Evolutionary conservation across 768 basidiomycete species (phyloP).

Genomic region (Amanita rubescens): DNA sequence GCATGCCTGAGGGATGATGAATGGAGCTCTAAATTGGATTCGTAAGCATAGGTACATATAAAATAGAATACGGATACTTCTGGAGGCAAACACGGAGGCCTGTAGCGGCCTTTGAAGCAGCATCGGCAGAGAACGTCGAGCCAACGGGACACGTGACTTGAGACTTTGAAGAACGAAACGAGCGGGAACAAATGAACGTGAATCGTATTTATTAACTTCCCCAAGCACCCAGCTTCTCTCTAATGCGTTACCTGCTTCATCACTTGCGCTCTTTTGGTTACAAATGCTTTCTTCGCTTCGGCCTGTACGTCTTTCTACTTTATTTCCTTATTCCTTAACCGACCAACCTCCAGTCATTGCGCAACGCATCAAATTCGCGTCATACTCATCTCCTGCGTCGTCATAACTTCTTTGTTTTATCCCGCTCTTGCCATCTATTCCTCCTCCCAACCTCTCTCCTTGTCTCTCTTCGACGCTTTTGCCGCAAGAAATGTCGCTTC

Average conservation of each 20-base stretch:
- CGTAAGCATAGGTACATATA: background rate
- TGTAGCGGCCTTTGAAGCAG: background rate
- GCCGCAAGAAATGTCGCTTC: slow-evolving; percentile 45
- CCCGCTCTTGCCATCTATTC: slow-evolving; percentile 85
- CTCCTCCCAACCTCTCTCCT: slow-evolving; percentile 60
- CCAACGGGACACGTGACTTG: background rate
- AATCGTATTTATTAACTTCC: background rate
- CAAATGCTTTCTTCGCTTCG: slow-evolving; percentile 63
- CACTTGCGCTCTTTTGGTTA: slow-evolving; percentile 35
- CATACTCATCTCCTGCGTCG: slow-evolving; percentile 79
- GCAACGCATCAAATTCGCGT: slow-evolving; percentile 87
- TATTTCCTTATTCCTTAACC: background rate
- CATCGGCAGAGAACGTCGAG: background rate
- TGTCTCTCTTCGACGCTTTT: slow-evolving; percentile 59
- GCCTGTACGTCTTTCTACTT: slow-evolving; percentile 54
- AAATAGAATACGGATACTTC: background rate
- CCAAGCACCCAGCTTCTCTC: background rate
- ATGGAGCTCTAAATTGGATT: background rate
- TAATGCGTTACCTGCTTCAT: slow-evolving; percentile 21
- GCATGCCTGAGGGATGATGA: slow-evolving; percentile 28
- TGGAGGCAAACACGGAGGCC: background rate
- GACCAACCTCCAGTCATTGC: slow-evolving; percentile 53
- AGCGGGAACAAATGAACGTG: background rate
- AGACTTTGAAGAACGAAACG: no score
- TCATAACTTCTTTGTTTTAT: slow-evolving; percentile 85